These are phyloP conservation scores for Ustilago cynodontis DNA, from an alignment of 1,284 basidiomycete genomes.

Conservation along the genomic window DNA sequence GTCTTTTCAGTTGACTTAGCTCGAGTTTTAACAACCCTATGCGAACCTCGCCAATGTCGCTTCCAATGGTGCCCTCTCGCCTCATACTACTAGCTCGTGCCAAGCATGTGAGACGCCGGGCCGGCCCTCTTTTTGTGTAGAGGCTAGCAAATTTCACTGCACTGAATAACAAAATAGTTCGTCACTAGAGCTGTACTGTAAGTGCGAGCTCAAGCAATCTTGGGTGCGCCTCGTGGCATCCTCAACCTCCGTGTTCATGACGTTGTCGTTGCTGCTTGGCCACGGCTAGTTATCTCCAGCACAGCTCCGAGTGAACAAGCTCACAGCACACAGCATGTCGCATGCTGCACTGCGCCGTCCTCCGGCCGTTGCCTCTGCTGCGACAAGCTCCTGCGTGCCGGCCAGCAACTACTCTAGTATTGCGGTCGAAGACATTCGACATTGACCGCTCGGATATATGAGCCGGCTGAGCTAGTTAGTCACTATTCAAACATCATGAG, in stretches of 20 bases:
- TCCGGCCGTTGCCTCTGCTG: slow-evolving; percentile 1
- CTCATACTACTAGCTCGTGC: background rate
- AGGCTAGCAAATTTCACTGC: background rate
- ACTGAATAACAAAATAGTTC: background rate
- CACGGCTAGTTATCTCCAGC: background rate
- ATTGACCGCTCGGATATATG: background rate
- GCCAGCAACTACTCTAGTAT: background rate
- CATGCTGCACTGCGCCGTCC: background rate
- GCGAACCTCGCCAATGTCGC: slow-evolving; percentile 2
- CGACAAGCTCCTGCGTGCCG: background rate
- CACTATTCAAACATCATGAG: background rate
- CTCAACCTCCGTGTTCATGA: background rate
- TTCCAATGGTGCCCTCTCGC: background rate
- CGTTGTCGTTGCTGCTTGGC: background rate
- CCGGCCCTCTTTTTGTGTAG: background rate
- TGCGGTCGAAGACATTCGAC: background rate
- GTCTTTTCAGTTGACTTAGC: background rate
- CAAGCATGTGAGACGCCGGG: background rate
- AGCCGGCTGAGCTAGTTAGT: background rate
- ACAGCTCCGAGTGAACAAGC: too few species aligned
- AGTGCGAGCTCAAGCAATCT: background rate
- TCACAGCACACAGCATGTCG: background rate
- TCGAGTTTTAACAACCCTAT: background rate
- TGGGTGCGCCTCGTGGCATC: slow-evolving; percentile 8
- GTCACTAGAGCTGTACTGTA: background rate